These are phyloP conservation scores for Vitis hybrid DNA, from an alignment of 177 flowering plant species.

Conservation along the genomic window DNA sequence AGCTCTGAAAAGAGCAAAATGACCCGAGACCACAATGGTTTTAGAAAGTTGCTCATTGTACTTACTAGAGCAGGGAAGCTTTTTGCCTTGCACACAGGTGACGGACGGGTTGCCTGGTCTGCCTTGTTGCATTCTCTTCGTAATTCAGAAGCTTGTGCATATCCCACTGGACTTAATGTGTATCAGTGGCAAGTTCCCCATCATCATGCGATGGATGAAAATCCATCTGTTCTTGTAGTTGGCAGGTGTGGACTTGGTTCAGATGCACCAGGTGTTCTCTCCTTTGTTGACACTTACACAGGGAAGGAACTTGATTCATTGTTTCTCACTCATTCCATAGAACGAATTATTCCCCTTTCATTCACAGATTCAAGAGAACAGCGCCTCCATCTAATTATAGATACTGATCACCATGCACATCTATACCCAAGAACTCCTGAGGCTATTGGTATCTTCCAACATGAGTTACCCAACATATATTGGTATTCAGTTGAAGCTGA, in stretches of 20 bases:
- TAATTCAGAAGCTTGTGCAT: slow-evolving; percentile 57
- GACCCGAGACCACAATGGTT: slow-evolving; percentile 97
- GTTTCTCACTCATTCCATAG: slow-evolving; percentile 57
- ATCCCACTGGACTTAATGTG: slow-evolving; percentile 61
- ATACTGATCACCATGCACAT: slow-evolving; percentile 51
- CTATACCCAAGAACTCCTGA: slow-evolving; percentile 78
- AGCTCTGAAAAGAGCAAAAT: slow-evolving; percentile 89
- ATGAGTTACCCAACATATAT: slow-evolving; percentile 68
- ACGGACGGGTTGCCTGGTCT: slow-evolving; percentile 96
- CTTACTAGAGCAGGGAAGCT: slow-evolving; percentile 88
- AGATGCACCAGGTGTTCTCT: slow-evolving; percentile 61
- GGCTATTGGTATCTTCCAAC: slow-evolving; percentile 54
- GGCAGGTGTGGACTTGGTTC: slow-evolving; percentile 69
- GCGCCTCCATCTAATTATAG: slow-evolving; percentile 81
- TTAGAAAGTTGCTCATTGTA: slow-evolving; percentile 83
- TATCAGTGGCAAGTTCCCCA: slow-evolving; percentile 96
- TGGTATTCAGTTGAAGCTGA: slow-evolving; percentile 83
- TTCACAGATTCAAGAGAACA: slow-evolving; percentile 85
- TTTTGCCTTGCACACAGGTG: slow-evolving; percentile 89
- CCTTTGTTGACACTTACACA: slow-evolving; percentile 88
- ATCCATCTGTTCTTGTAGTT: slow-evolving; percentile 88
- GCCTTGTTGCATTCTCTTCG: slow-evolving; percentile 54
- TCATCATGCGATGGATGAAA: slow-evolving; percentile 92
- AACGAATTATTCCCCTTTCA: slow-evolving; percentile 75
- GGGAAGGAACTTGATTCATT: slow-evolving; percentile 66